Percentiles rank a stretch among this genome's conserved stretches.
Conservation (phyloP, 139 green algal species). For the Pleodorina starrii region DNA sequence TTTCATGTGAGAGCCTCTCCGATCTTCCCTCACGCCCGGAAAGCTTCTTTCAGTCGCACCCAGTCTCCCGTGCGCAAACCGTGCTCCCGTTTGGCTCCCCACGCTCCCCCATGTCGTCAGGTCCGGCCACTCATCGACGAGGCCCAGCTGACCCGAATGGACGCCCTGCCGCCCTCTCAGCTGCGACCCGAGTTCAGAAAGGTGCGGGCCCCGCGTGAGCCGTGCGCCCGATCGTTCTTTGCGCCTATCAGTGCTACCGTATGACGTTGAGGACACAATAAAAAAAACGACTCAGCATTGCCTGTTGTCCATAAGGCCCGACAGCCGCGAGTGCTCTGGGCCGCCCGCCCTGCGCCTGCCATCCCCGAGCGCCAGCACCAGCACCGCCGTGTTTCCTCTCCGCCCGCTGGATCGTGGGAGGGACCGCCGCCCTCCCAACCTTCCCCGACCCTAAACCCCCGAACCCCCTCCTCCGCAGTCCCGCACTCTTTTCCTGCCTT, state of each 20-base stretch:
- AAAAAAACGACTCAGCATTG: not conserved
- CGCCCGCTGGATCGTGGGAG: not conserved
- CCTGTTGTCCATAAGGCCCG: not conserved
- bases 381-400: not conserved
- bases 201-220: slow-evolving; percentile 25
- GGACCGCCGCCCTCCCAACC: not conserved
- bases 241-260: not conserved
- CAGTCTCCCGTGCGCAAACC: no score
- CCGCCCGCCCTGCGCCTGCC: no score
- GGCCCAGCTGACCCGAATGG: slow-evolving; percentile 80
- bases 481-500: no score
- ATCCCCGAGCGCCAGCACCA: not conserved
- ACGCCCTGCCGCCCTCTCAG: slow-evolving; percentile 66
- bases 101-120: not conserved
- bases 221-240: not conserved
- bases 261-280: not conserved
- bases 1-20: no score
- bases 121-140: slow-evolving; percentile 89
- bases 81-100: not conserved
- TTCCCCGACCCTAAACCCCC: no score
- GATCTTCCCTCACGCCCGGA: no score
- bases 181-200: slow-evolving; percentile 90
- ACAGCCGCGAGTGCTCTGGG: not conserved
- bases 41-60: no score
- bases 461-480: not conserved